Conservation (phyloP, 352 stramenopile genomes). For the Globisporangium irregulare region DNA sequence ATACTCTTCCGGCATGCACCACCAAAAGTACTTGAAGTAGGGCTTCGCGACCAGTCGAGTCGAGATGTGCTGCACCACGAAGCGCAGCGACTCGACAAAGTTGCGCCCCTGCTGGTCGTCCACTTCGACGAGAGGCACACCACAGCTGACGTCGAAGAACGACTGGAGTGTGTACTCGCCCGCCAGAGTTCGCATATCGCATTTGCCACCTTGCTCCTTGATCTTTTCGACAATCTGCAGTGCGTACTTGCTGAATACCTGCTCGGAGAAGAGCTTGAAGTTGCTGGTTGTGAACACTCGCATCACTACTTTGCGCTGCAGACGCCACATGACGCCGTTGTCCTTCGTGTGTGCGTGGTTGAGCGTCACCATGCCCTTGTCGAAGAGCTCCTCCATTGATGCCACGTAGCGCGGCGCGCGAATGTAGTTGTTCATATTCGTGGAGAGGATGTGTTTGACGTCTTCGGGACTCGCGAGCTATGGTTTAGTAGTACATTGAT, state of each 20-base stretch:
- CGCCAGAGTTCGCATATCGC: not conserved
- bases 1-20: too few species aligned
- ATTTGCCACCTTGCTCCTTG: not conserved
- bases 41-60: not conserved
- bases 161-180: not conserved
- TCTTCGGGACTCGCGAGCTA: slow-evolving; percentile 15
- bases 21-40: too few species aligned
- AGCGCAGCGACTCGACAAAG: slow-evolving; percentile 1
- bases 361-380: slow-evolving; percentile 16
- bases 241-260: slow-evolving; percentile 12
- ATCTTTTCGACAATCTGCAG: not conserved
- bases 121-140: not conserved
- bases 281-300: slow-evolving; percentile 53
- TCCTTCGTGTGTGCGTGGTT: slow-evolving; percentile 15
- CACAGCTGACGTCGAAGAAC: not conserved
- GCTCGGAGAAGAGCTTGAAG: slow-evolving; percentile 6
- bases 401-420: slow-evolving; percentile 18
- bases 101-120: slow-evolving; percentile 15
- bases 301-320: slow-evolving; percentile 45
- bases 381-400: slow-evolving; percentile 5
- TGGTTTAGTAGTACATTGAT: too few species aligned
- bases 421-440: slow-evolving; percentile 26
- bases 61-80: not conserved
- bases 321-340: slow-evolving; percentile 27
- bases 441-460: slow-evolving; percentile 22